These are phyloP conservation scores for Iris pallida DNA, from an alignment of 116 monocot species.

Conservation along the genomic window DNA sequence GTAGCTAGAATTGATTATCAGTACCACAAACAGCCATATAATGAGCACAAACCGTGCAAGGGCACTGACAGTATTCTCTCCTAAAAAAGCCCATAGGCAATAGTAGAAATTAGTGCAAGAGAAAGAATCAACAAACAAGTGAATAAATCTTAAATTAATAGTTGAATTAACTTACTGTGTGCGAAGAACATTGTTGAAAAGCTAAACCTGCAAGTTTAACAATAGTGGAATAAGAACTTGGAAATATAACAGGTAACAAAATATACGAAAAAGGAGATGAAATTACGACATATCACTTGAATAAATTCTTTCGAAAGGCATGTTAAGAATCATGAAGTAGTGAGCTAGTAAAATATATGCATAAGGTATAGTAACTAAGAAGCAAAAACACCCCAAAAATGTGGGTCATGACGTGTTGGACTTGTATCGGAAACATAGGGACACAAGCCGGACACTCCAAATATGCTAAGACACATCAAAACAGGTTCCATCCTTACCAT, in stretches of 20 bases:
- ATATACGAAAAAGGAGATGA: no score
- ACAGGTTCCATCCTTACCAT: no score
- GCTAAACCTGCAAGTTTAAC: conserved; percentile 77
- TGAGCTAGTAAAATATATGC: no score
- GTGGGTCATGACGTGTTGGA: no score
- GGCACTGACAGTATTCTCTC: conserved; percentile 73
- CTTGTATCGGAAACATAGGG: no score
- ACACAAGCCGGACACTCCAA: no score
- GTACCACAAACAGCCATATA: conserved; percentile 79
- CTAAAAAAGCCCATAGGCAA: conserved; percentile 23
- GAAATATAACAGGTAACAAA: not conserved
- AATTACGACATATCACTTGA: no score
- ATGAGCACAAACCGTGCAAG: conserved; percentile 72
- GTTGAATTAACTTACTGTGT: conserved; percentile 59
- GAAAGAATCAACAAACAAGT: not conserved
- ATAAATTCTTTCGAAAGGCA: no score
- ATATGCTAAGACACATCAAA: no score
- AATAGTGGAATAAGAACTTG: conserved; percentile 4
- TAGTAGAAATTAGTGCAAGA: not conserved
- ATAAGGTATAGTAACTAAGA: no score
- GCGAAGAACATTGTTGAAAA: conserved; percentile 97
- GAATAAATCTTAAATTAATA: not conserved
- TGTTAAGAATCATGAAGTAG: no score
- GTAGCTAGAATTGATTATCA: conserved; percentile 90
- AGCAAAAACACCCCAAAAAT: no score